Percentiles rank a stretch among this genome's conserved stretches.
Evolutionary conservation across 1,139 yeast genomes (phyloP).

Genomic region (Kodamaea ohmeri): DNA sequence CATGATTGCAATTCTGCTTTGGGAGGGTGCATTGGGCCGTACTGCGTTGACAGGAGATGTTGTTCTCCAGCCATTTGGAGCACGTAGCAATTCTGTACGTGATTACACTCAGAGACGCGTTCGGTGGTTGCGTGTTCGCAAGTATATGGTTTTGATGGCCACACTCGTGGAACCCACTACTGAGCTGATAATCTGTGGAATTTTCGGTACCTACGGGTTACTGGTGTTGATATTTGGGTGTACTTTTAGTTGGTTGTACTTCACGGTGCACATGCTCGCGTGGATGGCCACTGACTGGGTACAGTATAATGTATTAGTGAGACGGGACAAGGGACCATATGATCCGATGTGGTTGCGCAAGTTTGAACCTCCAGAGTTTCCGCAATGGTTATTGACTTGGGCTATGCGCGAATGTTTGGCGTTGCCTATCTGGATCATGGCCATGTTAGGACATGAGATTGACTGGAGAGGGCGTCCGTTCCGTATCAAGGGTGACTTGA

Average conservation of each 20-base stretch:
- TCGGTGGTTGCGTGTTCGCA: constrained; percentile 86
- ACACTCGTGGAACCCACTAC: constrained; percentile 86
- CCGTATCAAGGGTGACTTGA: constrained; percentile 65
- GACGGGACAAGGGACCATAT: constrained; percentile 16
- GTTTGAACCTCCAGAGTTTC: constrained; percentile 3
- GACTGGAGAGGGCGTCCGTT: constrained; percentile 85
- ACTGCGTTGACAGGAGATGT: constrained; percentile 79
- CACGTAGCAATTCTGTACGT: constrained; percentile 29
- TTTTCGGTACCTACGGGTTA: constrained; percentile 62
- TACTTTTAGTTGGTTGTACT: constrained; percentile 35
- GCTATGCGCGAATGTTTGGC: constrained; percentile 68
- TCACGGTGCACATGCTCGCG: constrained; percentile 50
- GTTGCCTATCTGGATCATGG: constrained; percentile 78
- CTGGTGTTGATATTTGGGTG: constrained; percentile 43
- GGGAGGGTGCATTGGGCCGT: constrained; percentile 68
- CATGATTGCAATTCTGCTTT: constrained; percentile 84
- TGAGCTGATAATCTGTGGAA: constrained; percentile 67
- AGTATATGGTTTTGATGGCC: constrained; percentile 84
- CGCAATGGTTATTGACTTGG: constrained; percentile 45
- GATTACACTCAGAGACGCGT: constrained; percentile 70
- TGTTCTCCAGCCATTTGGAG: constrained; percentile 71
- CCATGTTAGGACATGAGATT: constrained; percentile 74
- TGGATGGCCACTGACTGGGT: constrained; percentile 67
- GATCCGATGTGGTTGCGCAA: constrained; percentile 10
- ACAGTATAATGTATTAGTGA: constrained; percentile 52